Percentiles rank a stretch among this genome's conserved stretches.
These are phyloP conservation scores for Amyloporia xantha DNA, from an alignment of 768 basidiomycete species.

Conservation along the genomic window DNA sequence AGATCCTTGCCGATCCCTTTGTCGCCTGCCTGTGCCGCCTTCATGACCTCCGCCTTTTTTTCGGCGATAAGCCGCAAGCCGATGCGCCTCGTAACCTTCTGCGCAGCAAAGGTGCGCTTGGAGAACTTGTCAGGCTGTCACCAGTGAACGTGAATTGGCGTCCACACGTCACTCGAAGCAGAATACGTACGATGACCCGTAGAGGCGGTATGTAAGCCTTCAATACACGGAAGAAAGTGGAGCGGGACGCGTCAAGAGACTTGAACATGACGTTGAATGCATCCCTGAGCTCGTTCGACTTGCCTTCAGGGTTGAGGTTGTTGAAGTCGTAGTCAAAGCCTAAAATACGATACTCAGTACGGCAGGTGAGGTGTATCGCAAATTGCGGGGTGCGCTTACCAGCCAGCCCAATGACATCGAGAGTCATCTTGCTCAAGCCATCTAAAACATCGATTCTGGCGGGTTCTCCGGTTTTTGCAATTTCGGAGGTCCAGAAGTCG, in stretches of 20 bases:
- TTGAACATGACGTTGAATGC: slow-evolving; percentile 25
- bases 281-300: slow-evolving; percentile 25
- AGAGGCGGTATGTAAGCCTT: slow-evolving; percentile 18
- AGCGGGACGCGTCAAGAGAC: slow-evolving; percentile 1
- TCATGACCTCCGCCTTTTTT: slow-evolving; percentile 28
- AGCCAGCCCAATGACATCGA: slow-evolving; percentile 6
- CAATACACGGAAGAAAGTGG: slow-evolving; percentile 8
- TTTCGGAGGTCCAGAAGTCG: slow-evolving; percentile 18
- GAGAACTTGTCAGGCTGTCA: slow-evolving; percentile 1
- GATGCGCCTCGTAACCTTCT: slow-evolving; percentile 19
- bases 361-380: too few species aligned
- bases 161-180: too few species aligned
- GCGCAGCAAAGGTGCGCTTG: slow-evolving; percentile 7
- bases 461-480: slow-evolving; percentile 15
- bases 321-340: slow-evolving; percentile 32
- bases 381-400: too few species aligned
- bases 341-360: too few species aligned
- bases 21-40: slow-evolving; percentile 18
- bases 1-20: slow-evolving; percentile 14
- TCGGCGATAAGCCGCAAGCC: slow-evolving; percentile 24
- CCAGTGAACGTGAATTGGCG: not conserved
- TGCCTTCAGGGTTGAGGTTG: slow-evolving; percentile 21
- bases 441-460: slow-evolving; percentile 26
- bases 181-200: slow-evolving; percentile 12
- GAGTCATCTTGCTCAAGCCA: slow-evolving; percentile 25